phyloP scores from a whole-genome alignment of 495 filamentous ascomycete genomes.

The Neurospora pannonica region DNA sequence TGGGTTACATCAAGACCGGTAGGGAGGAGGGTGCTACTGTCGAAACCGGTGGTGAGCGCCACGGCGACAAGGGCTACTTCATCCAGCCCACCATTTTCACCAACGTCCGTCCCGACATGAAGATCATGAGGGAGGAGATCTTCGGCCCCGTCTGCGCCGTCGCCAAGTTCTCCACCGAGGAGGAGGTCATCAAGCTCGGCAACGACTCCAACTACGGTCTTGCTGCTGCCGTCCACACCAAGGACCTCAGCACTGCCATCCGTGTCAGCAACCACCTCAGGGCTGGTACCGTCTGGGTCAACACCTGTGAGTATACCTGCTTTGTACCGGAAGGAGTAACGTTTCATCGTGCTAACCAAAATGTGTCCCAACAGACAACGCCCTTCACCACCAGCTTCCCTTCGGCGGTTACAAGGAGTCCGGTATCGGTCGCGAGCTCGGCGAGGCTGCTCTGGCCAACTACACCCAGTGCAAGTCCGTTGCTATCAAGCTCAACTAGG shows the following conservation, averaged over 20 bases:
- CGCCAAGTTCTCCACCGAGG: conserved; percentile 86
- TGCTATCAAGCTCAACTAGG: conserved; percentile 25
- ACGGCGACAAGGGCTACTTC: conserved; percentile 88
- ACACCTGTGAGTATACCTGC: conserved; percentile 47
- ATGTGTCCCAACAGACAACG: conserved; percentile 44
- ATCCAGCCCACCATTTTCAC: conserved; percentile 97
- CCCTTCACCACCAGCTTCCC: conserved; percentile 64
- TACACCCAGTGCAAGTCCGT: conserved; percentile 73
- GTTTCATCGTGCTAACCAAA: not conserved
- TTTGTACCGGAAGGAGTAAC: not conserved
- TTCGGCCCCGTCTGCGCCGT: conserved; percentile 93
- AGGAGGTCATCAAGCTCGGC: conserved; percentile 69
- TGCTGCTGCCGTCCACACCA: conserved; percentile 88
- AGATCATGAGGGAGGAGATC: conserved; percentile 98
- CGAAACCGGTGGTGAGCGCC: conserved; percentile 76
- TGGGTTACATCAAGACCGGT: conserved; percentile 91
- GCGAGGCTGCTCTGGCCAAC: conserved; percentile 85
- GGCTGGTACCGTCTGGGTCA: conserved; percentile 95
- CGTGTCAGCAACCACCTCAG: conserved; percentile 70
- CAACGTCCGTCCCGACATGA: conserved; percentile 82
- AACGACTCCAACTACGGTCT: conserved; percentile 83
- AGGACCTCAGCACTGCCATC: conserved; percentile 85
- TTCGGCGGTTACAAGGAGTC: conserved; percentile 93
- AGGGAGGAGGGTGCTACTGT: conserved; percentile 82
- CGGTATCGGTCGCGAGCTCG: conserved; percentile 89